Percentiles rank a stretch among this genome's conserved stretches.
These are phyloP conservation scores for Globisporangium apiculatum DNA, from an alignment of 352 stramenopile species.

Conservation along the genomic window DNA sequence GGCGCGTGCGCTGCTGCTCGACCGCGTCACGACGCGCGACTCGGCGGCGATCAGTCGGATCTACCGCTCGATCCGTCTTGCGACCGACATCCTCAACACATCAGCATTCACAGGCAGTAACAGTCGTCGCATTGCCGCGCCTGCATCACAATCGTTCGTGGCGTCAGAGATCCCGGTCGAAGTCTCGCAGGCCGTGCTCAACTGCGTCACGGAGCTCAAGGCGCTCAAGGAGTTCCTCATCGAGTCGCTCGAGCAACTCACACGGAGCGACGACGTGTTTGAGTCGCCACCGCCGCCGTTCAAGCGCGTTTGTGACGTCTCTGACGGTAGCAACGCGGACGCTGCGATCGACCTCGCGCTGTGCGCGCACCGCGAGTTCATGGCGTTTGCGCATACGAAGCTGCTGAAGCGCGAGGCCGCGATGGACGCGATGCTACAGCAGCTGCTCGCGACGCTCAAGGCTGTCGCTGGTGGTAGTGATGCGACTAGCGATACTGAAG, in stretches of 20 bases:
- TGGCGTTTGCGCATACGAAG: constrained; percentile 28
- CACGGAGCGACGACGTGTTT: constrained; percentile 18
- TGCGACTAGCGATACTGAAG: not conserved
- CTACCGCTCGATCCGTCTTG: constrained; percentile 59
- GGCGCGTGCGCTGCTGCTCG: constrained; percentile 28
- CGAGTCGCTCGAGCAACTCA: constrained; percentile 45
- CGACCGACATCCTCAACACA: constrained; percentile 59
- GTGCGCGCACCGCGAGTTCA: constrained; percentile 53
- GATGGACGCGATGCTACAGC: constrained; percentile 16
- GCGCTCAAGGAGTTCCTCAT: constrained; percentile 60
- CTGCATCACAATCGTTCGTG: not conserved
- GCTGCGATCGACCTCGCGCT: constrained; percentile 49
- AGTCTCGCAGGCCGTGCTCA: constrained; percentile 48
- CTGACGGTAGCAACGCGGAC: constrained; percentile 15
- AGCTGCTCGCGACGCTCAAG: constrained; percentile 24
- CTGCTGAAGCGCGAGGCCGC: constrained; percentile 25
- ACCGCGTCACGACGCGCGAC: constrained; percentile 50
- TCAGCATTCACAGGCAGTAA: constrained; percentile 15
- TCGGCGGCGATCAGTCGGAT: constrained; percentile 51
- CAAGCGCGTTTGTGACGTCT: not conserved
- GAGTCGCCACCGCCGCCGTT: constrained; percentile 13
- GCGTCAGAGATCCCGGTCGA: constrained; percentile 40
- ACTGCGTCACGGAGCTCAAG: constrained; percentile 69
- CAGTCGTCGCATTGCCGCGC: not conserved
- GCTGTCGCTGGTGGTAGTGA: constrained; percentile 8